Conservation (phyloP, 2,329 filamentous ascomycete genomes). For the Fusarium sarcochroum region DNA sequence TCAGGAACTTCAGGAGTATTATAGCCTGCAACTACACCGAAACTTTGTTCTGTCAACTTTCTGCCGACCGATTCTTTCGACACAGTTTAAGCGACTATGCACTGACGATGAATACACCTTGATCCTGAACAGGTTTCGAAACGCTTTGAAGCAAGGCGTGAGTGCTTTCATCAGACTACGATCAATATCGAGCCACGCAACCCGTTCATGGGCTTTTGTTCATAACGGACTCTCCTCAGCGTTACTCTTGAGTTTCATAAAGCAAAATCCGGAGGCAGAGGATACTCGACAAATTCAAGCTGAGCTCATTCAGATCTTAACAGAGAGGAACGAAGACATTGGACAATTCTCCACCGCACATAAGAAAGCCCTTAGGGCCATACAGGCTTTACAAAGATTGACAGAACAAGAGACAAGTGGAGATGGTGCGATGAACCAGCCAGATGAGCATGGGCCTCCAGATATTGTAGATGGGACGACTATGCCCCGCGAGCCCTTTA, state of each 20-base stretch:
- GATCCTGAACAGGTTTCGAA: slow-evolving; percentile 13
- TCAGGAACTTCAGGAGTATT: slow-evolving; percentile 31
- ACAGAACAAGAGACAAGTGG: slow-evolving; percentile 5
- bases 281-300: slow-evolving; percentile 35
- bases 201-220: slow-evolving; percentile 40
- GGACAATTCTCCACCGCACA: slow-evolving; percentile 29
- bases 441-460: neutral
- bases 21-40: slow-evolving; percentile 22
- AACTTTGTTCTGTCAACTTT: slow-evolving; percentile 32
- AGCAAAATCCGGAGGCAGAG: slow-evolving; percentile 4
- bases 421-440: neutral
- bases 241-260: slow-evolving; percentile 33
- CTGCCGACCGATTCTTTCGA: slow-evolving; percentile 29
- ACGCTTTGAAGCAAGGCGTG: slow-evolving; percentile 19
- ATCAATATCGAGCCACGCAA: slow-evolving; percentile 26
- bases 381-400: slow-evolving; percentile 25
- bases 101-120: neutral
- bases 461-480: neutral
- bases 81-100: neutral
- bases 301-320: slow-evolving; percentile 24
- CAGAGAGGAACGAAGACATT: slow-evolving; percentile 10
- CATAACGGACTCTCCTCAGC: slow-evolving; percentile 41
- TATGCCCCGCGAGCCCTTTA: neutral
- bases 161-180: slow-evolving; percentile 31
- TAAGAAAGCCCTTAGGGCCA: slow-evolving; percentile 31